phyloP scores from a whole-genome alignment of 495 filamentous ascomycete genomes.

The Tetracladium marchalianum region DNA sequence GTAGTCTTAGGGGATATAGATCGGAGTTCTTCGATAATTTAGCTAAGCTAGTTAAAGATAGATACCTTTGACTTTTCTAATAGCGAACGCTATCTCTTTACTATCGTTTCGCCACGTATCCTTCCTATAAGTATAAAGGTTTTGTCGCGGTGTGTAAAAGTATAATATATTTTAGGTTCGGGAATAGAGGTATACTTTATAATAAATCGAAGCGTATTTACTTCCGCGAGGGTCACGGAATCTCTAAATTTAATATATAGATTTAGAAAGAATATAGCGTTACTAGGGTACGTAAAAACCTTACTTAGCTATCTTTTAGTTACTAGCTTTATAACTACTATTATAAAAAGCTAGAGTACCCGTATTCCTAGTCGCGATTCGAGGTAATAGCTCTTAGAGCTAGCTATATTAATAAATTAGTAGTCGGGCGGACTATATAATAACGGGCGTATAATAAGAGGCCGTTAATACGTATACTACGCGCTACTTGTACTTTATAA shows the following conservation, averaged over 20 bases:
- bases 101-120: conserved; percentile 34
- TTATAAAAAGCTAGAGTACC: too few species aligned
- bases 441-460: too few species aligned
- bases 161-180: conserved; percentile 38
- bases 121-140: conserved; percentile 44
- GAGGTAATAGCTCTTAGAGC: too few species aligned
- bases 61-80: conserved; percentile 30
- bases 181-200: conserved; percentile 37
- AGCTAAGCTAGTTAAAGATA: conserved; percentile 34
- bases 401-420: too few species aligned
- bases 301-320: too few species aligned
- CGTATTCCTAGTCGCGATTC: too few species aligned
- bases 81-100: conserved; percentile 18
- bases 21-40: conserved; percentile 31
- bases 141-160: conserved; percentile 30
- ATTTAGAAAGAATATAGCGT: background rate
- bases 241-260: conserved; percentile 28
- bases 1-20: conserved; percentile 26
- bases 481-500: too few species aligned
- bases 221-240: conserved; percentile 34
- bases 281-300: too few species aligned
- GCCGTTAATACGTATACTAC: too few species aligned
- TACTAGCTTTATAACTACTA: too few species aligned
- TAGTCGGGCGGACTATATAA: too few species aligned
- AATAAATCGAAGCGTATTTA: conserved; percentile 37